phyloP scores from a whole-genome alignment of 2,329 filamentous ascomycete species.

The Trichoderma aggressivum region DNA sequence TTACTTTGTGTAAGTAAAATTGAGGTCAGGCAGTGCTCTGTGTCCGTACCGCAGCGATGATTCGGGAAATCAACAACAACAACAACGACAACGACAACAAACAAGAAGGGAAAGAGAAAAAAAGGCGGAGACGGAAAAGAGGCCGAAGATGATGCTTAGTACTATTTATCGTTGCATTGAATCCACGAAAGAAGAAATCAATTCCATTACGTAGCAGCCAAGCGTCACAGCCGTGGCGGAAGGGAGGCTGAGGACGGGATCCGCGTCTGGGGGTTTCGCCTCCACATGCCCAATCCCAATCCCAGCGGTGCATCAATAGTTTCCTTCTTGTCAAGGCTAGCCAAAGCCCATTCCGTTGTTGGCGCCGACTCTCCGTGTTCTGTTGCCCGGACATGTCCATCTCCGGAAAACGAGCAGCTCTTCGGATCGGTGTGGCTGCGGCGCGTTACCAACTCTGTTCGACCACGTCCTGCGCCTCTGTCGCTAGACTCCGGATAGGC shows the following conservation, averaged over 20 bases:
- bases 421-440: constrained; percentile 14
- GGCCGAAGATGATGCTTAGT: background rate
- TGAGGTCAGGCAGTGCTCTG: background rate
- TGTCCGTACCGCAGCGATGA: background rate
- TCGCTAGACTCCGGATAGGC: constrained; percentile 13
- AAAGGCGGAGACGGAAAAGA: background rate
- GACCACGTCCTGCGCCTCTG: constrained; percentile 5
- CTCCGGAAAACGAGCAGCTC: too few relatives aligned
- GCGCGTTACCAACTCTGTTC: constrained; percentile 2
- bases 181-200: background rate
- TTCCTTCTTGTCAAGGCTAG: background rate
- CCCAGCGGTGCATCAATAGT: constrained; percentile 1
- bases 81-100: background rate
- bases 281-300: background rate
- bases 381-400: background rate
- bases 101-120: background rate
- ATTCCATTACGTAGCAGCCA: constrained; percentile 15
- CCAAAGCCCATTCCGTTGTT: background rate
- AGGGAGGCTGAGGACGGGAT: constrained; percentile 9
- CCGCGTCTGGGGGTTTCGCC: constrained; percentile 7
- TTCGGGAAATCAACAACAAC: background rate
- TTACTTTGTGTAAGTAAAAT: background rate
- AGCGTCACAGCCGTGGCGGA: constrained; percentile 6
- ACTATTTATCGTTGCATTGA: background rate
- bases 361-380: background rate